Evolutionary conservation across 1,284 basidiomycete genomes (phyloP).

Genomic region (Bothia castanella): DNA sequence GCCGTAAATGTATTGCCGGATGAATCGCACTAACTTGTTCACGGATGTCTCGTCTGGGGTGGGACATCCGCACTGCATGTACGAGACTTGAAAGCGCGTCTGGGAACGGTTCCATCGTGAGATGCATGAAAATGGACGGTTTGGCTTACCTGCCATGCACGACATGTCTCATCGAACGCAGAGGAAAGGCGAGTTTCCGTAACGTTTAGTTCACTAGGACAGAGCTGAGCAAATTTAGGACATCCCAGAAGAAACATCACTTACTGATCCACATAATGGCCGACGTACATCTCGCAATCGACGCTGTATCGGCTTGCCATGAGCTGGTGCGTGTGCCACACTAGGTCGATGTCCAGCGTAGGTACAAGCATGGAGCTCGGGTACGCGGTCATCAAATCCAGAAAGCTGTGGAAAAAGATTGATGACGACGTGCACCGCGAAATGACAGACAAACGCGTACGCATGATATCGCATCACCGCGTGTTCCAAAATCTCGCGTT

Average conservation of each 20-base stretch:
- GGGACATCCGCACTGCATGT: slow-evolving; percentile 48
- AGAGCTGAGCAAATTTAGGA: not conserved
- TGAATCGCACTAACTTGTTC: slow-evolving; percentile 31
- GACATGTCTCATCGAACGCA: slow-evolving; percentile 39
- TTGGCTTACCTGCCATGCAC: slow-evolving; percentile 25
- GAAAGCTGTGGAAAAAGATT: slow-evolving; percentile 18
- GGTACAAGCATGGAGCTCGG: slow-evolving; percentile 24
- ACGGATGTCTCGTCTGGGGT: slow-evolving; percentile 33
- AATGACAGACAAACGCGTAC: slow-evolving; percentile 13
- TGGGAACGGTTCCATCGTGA: slow-evolving; percentile 11
- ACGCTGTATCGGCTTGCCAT: slow-evolving; percentile 31
- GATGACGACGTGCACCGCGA: not conserved
- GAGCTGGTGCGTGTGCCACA: slow-evolving; percentile 49
- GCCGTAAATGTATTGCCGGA: slow-evolving; percentile 18
- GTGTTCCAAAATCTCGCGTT: slow-evolving; percentile 28
- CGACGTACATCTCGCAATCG: slow-evolving; percentile 34
- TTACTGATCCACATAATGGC: slow-evolving; percentile 36
- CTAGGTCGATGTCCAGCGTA: slow-evolving; percentile 44
- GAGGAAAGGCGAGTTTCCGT: slow-evolving; percentile 33
- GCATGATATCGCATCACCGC: slow-evolving; percentile 42
- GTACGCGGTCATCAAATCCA: slow-evolving; percentile 22
- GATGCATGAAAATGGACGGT: not conserved
- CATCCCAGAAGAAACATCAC: slow-evolving; percentile 6
- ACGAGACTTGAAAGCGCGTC: slow-evolving; percentile 39
- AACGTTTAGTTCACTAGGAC: slow-evolving; percentile 33